Evolutionary conservation across 2,329 filamentous ascomycete genomes (phyloP).

Genomic region (Cladosporium colombiae): DNA sequence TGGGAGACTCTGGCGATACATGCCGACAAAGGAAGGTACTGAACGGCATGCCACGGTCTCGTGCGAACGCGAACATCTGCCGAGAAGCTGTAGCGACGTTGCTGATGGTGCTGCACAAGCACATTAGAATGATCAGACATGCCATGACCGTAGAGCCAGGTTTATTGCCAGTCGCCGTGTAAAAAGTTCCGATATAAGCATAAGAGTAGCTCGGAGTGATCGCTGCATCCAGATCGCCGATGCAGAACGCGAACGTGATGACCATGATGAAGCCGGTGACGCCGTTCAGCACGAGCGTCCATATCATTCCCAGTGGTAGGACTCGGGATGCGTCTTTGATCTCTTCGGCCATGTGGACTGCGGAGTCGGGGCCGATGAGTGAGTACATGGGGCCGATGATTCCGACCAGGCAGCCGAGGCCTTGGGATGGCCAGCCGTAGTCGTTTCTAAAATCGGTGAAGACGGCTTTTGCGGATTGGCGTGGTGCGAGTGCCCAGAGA

Average conservation of each 20-base stretch:
- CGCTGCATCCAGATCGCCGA: conserved; percentile 20
- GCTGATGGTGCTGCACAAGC: conserved; percentile 40
- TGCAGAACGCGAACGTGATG: conserved; percentile 39
- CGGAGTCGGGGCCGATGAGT: conserved; percentile 42
- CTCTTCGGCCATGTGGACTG: conserved; percentile 40
- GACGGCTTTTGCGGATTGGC: conserved; percentile 32
- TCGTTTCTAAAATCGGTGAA: conserved; percentile 39
- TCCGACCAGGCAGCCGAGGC: conserved; percentile 46
- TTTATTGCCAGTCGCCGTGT: conserved; percentile 33
- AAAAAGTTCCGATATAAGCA: conserved; percentile 38
- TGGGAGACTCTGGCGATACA: background rate
- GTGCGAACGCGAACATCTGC: conserved; percentile 38
- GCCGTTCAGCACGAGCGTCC: conserved; percentile 42
- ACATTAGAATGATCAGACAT: conserved; percentile 33
- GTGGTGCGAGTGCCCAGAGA: conserved; percentile 38
- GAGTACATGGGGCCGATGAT: conserved; percentile 42
- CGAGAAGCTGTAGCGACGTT: conserved; percentile 38
- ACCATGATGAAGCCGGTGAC: conserved; percentile 40
- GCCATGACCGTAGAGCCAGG: conserved; percentile 37
- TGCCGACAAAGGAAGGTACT: conserved; percentile 32
- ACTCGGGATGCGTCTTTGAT: conserved; percentile 43
- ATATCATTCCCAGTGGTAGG: conserved; percentile 47
- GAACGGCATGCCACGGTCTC: conserved; percentile 37
- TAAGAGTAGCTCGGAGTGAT: conserved; percentile 28
- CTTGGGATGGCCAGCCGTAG: conserved; percentile 46